Conservation (phyloP, 2,329 filamentous ascomycete genomes). For the Teratosphaeria viscida region DNA sequence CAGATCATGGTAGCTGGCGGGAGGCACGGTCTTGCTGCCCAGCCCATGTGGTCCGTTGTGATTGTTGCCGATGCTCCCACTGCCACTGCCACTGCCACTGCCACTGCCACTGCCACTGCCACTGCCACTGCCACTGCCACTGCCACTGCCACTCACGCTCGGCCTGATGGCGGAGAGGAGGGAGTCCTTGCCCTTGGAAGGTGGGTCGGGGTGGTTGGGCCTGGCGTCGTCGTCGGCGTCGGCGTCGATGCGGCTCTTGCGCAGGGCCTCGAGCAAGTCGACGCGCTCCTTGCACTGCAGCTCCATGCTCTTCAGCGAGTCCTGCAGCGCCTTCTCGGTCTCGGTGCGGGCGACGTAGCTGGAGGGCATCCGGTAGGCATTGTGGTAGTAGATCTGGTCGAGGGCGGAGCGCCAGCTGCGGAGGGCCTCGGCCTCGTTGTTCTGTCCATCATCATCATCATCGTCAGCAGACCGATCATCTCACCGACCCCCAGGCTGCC, state of each 20-base stretch:
- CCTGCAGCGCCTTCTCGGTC: slow-evolving; percentile 71
- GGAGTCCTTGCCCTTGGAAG: slow-evolving; percentile 17
- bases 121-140: slow-evolving; percentile 2
- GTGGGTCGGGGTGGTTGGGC: slow-evolving; percentile 6
- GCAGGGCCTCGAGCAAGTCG: slow-evolving; percentile 73
- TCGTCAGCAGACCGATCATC: not conserved
- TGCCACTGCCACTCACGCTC: slow-evolving; percentile 2
- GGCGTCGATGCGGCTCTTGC: slow-evolving; percentile 50
- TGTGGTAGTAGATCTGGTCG: slow-evolving; percentile 78
- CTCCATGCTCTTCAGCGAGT: slow-evolving; percentile 74
- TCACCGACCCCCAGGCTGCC: not conserved
- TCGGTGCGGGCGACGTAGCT: slow-evolving; percentile 63
- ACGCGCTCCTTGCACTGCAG: slow-evolving; percentile 88
- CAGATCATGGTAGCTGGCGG: slow-evolving; percentile 69
- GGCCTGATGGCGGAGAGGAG: slow-evolving; percentile 7
- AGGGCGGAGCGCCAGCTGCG: slow-evolving; percentile 83
- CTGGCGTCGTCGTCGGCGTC: slow-evolving; percentile 32
- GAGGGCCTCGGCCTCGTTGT: slow-evolving; percentile 82
- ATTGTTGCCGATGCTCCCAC: too few species aligned
- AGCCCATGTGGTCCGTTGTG: slow-evolving; percentile 31
- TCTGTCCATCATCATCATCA: slow-evolving; percentile 43
- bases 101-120: not conserved
- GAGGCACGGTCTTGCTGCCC: slow-evolving; percentile 71
- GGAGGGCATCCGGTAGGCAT: slow-evolving; percentile 61
- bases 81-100: too few species aligned